Evolutionary conservation across 805 yeast genomes (phyloP).

Genomic region (Candida suzukii): DNA sequence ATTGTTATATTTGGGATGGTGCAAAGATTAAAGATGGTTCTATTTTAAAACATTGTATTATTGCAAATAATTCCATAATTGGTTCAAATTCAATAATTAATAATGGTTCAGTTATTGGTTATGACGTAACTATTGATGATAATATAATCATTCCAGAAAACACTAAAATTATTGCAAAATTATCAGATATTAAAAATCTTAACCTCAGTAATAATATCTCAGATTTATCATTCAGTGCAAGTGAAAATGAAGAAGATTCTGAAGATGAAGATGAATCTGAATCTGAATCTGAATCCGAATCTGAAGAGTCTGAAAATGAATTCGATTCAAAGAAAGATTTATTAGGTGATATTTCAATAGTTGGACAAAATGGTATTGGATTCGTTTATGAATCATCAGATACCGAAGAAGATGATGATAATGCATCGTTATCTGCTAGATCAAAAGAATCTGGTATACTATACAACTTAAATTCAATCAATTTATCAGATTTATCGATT

Average conservation of each 20-base stretch:
- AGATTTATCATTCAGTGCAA: constrained; percentile 2
- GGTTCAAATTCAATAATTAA: constrained; percentile 44
- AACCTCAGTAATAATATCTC: too few relatives aligned
- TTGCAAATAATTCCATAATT: constrained; percentile 60
- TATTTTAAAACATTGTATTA: constrained; percentile 52
- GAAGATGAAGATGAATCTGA: constrained; percentile 13
- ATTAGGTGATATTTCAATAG: constrained; percentile 23
- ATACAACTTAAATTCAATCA: constrained; percentile 35
- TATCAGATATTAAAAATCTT: too few relatives aligned
- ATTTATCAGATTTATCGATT: constrained; percentile 47
- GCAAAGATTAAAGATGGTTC: constrained; percentile 63
- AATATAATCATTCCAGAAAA: constrained; percentile 40
- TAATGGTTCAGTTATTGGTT: constrained; percentile 78
- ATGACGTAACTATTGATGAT: constrained; percentile 58
- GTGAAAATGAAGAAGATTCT: constrained; percentile 15
- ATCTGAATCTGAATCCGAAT: constrained; percentile 9
- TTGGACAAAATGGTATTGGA: constrained; percentile 47
- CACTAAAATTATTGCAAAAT: constrained; percentile 45
- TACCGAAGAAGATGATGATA: constrained; percentile 37
- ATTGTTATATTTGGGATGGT: constrained; percentile 86
- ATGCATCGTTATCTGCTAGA: too few relatives aligned
- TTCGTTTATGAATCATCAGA: constrained; percentile 43
- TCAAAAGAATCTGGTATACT: too few relatives aligned
- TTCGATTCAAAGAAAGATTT: constrained; percentile 8
- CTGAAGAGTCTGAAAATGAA: constrained; percentile 5